Percentiles rank a stretch among this genome's conserved stretches.
These are phyloP conservation scores for Penicillium vulpinum DNA, from an alignment of 2,329 filamentous ascomycete genomes.

Conservation along the genomic window DNA sequence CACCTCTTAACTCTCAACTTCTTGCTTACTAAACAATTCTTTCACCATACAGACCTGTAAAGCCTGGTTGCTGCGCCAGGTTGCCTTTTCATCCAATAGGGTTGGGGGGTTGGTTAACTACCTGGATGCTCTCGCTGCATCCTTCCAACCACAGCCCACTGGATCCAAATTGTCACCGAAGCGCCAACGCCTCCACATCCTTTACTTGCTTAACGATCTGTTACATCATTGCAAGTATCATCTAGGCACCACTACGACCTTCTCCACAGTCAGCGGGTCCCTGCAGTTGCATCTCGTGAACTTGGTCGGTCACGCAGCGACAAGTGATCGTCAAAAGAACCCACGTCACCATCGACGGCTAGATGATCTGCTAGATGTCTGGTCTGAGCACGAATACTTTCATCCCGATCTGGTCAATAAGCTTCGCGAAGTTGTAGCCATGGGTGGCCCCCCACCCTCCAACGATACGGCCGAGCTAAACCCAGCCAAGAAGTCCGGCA, in stretches of 20 bases:
- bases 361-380: conserved; percentile 64
- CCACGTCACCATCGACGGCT: conserved; percentile 69
- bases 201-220: conserved; percentile 77
- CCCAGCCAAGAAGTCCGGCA: conserved; percentile 48
- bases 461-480: conserved; percentile 27
- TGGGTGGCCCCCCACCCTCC: conserved; percentile 32
- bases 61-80: conserved; percentile 74
- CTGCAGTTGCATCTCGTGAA: conserved; percentile 61
- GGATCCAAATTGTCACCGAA: conserved; percentile 55
- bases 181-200: conserved; percentile 70
- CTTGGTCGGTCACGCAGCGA: conserved; percentile 61
- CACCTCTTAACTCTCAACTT: conserved; percentile 20
- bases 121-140: conserved; percentile 66
- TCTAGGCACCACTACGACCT: conserved; percentile 45
- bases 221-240: conserved; percentile 67
- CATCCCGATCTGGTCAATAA: conserved; percentile 54
- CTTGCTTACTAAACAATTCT: conserved; percentile 38
- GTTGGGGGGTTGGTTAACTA: conserved; percentile 72
- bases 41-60: conserved; percentile 69
- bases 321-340: conserved; percentile 55
- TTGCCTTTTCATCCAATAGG: conserved; percentile 67
- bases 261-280: conserved; percentile 54
- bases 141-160: conserved; percentile 45
- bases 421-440: conserved; percentile 58
- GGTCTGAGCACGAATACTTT: conserved; percentile 69